Evolutionary conservation across 306 rosid genomes (phyloP), one percentile per base, ranked within the genome.

Genomic region (Cicer yamashitae): DNA sequence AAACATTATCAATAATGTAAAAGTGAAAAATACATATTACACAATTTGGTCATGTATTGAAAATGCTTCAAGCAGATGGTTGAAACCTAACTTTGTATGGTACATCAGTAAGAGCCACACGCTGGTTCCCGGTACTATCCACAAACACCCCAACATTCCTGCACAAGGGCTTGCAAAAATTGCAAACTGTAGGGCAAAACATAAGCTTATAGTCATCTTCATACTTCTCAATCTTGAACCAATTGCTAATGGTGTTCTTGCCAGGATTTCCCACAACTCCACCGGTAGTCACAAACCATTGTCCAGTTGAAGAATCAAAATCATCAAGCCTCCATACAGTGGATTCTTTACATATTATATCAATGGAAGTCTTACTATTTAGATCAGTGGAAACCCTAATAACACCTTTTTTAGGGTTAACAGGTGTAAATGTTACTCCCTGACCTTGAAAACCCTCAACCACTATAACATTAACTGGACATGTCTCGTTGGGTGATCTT

Each of bases 201-300:
- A 80, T 73, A 6, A 92, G 51, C 77, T 87, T 90, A 76, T 88
- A 92, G 10, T 76, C 88, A 3, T 57, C 69, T 2, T 76, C 86
- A 8, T 66, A 75, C 64, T 85, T 86, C 86, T 88, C 94, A 41
- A 93, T 87, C 89, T 88, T 90, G 71, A 90, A 86, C 92, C 91
- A 90, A 10, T 85, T 90, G 54, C 58, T 41, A 0, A 76, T 34
- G 0, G 91, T 88, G 20, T 71, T n/a, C 37, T 10, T 53, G 1
- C 91, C 87, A 0, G 89, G 89, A 74, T 86, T 84, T 17, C 89
- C 96, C 3, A 71, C 47, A 50, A 81, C 83, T 0, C 92, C 89
- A 0, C 89, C 88, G 0, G 75, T 83, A 1, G 88, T 86, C 41
- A 90, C 80, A 71, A 84, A 86, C 86, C 84, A 63, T 18, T 79